A percentile compares a stretch with the other conserved stretches of the same genome.
These are phyloP conservation scores for Rhynchosporium agropyri DNA, from an alignment of 2,329 filamentous ascomycete genomes.

Conservation along the genomic window DNA sequence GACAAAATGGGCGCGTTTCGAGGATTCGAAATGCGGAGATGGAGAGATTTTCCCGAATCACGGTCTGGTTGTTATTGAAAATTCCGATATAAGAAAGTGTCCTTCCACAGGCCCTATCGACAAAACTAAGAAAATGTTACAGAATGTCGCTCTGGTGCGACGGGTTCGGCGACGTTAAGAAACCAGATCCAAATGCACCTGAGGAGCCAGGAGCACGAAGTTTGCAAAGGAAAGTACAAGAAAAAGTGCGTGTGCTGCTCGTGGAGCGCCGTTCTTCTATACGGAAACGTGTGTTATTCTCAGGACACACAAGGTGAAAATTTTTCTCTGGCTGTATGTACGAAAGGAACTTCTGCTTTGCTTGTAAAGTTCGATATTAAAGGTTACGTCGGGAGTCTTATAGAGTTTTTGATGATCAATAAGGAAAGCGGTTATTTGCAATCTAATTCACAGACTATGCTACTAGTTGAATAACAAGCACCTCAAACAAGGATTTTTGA, in stretches of 20 bases:
- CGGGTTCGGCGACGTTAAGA: slow-evolving; percentile 21
- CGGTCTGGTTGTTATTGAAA: slow-evolving; percentile 22
- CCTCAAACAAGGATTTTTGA: background rate
- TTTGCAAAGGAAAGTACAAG: slow-evolving; percentile 17
- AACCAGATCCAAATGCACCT: slow-evolving; percentile 19
- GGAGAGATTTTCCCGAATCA: slow-evolving; percentile 17
- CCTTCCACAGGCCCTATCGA: slow-evolving; percentile 7
- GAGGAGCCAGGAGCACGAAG: slow-evolving; percentile 18
- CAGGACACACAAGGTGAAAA: slow-evolving; percentile 18
- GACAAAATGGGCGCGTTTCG: slow-evolving; percentile 26
- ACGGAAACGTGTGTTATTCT: slow-evolving; percentile 27
- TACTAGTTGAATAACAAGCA: no score
- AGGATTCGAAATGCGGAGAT: slow-evolving; percentile 24
- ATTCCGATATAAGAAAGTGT: slow-evolving; percentile 27
- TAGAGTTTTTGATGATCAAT: background rate
- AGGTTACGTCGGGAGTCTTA: slow-evolving; percentile 14
- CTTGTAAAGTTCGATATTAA: slow-evolving; percentile 17
- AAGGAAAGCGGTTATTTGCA: background rate
- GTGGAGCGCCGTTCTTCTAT: slow-evolving; percentile 14
- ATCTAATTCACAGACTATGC: background rate
- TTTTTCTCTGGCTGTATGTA: slow-evolving; percentile 21
- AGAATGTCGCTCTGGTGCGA: slow-evolving; percentile 31
- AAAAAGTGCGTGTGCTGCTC: slow-evolving; percentile 16
- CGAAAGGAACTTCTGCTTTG: slow-evolving; percentile 22
- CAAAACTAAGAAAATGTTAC: slow-evolving; percentile 14